Conservation (phyloP, 192 early-diverging fungal species). For the Pilobolus umbonatus region DNA sequence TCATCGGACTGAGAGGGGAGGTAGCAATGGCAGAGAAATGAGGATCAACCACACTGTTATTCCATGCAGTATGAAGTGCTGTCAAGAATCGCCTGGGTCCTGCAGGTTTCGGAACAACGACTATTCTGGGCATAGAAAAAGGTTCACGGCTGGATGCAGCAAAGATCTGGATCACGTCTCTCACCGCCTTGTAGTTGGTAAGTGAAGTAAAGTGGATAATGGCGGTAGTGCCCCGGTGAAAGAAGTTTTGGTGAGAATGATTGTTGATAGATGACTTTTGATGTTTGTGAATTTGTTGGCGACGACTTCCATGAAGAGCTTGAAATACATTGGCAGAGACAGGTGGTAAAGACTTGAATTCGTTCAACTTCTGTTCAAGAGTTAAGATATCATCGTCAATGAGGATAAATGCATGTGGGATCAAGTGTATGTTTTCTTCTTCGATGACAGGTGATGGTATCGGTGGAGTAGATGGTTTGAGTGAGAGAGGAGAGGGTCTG, state of each 20-base stretch:
- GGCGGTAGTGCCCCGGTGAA: conserved; percentile 39
- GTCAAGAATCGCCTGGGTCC: conserved; percentile 55
- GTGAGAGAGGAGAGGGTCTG: not conserved
- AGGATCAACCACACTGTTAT: conserved; percentile 46
- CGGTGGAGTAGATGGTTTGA: not conserved
- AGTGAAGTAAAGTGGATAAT: conserved; percentile 57
- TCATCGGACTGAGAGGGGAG: conserved; percentile 35
- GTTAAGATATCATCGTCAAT: conserved; percentile 54
- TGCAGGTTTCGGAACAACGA: conserved; percentile 60
- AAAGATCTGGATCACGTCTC: conserved; percentile 41
- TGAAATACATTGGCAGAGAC: conserved; percentile 12
- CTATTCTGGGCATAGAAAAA: conserved; percentile 40
- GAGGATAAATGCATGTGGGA: conserved; percentile 47
- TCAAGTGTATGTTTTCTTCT: conserved; percentile 28
- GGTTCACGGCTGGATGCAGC: conserved; percentile 5
- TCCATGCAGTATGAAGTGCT: conserved; percentile 52
- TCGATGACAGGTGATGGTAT: conserved; percentile 27
- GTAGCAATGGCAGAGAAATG: conserved; percentile 52
- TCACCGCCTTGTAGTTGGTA: conserved; percentile 45
- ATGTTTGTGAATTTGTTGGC: conserved; percentile 14
- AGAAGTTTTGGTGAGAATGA: conserved; percentile 18
- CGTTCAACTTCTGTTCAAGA: conserved; percentile 40
- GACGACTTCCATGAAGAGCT: conserved; percentile 8
- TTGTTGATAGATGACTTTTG: conserved; percentile 5
- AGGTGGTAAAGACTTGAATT: conserved; percentile 30